A percentile compares a stretch with the other conserved stretches of the same genome.
Evolutionary conservation across 495 filamentous ascomycete species (phyloP).

Genomic region (Immersiella caudata): DNA sequence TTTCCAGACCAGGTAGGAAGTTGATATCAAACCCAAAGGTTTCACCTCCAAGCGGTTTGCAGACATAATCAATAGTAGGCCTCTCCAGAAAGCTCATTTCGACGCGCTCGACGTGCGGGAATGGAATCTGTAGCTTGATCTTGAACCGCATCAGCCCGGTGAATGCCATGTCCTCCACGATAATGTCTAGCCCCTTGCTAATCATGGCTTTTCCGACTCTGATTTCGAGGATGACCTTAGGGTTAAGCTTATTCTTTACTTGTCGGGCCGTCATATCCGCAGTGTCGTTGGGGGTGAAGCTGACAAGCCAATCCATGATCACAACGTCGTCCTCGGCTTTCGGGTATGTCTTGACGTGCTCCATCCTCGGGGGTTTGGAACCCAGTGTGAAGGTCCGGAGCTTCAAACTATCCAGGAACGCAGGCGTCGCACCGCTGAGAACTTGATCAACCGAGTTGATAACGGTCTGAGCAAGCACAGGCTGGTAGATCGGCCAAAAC

Average conservation of each 20-base stretch:
- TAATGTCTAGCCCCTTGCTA: slow-evolving; percentile 94
- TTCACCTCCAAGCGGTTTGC: slow-evolving; percentile 96
- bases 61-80: slow-evolving; percentile 86
- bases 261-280: slow-evolving; percentile 89
- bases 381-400: slow-evolving; percentile 91
- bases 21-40: slow-evolving; percentile 97
- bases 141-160: slow-evolving; percentile 94
- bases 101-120: slow-evolving; percentile 90
- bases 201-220: slow-evolving; percentile 91
- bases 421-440: slow-evolving; percentile 83
- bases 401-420: slow-evolving; percentile 89
- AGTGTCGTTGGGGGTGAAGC: slow-evolving; percentile 94
- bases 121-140: slow-evolving; percentile 93
- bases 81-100: slow-evolving; percentile 84
- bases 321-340: slow-evolving; percentile 94
- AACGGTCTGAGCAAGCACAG: slow-evolving; percentile 87
- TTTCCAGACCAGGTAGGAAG: slow-evolving; percentile 92
- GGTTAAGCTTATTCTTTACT: slow-evolving; percentile 92
- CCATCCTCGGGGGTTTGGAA: slow-evolving; percentile 91
- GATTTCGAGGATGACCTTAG: slow-evolving; percentile 93
- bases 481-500: slow-evolving; percentile 98
- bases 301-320: slow-evolving; percentile 99
- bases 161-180: slow-evolving; percentile 97
- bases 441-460: slow-evolving; percentile 95
- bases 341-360: slow-evolving; percentile 97